Evolutionary conservation across 2,329 filamentous ascomycete species (phyloP).

Genomic region (Fusarium paranaense): DNA sequence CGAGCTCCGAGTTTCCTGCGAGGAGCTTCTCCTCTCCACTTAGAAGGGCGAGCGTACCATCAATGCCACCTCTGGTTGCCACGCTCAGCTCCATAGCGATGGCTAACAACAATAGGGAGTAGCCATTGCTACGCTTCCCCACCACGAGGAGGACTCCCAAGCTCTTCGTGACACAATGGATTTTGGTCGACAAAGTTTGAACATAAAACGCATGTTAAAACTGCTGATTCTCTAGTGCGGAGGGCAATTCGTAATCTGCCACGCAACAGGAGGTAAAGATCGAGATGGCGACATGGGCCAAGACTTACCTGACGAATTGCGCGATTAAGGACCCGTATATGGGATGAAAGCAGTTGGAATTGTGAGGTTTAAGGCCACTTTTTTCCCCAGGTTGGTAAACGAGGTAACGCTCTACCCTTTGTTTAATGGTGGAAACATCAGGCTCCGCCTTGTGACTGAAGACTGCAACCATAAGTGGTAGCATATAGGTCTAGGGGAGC

Average conservation of each 20-base stretch:
- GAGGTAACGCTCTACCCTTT: background rate
- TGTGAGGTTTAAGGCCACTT: background rate
- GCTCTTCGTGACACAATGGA: background rate
- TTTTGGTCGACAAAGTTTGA: background rate
- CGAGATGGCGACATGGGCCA: background rate
- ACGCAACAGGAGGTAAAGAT: background rate
- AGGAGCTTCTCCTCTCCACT: background rate
- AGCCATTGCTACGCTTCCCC: background rate
- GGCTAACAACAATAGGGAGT: background rate
- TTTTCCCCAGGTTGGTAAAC: background rate
- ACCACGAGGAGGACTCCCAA: background rate
- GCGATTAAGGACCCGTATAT: background rate
- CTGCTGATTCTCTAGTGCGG: background rate
- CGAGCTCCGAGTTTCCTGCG: background rate
- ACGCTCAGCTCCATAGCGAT: background rate
- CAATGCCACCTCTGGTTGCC: background rate
- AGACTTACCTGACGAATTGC: background rate
- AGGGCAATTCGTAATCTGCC: background rate
- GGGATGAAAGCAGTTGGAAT: background rate
- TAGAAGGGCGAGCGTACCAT: background rate
- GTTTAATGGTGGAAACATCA: background rate
- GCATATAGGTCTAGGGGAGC: background rate
- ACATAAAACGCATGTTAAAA: background rate
- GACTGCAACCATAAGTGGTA: background rate
- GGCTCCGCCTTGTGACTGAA: background rate